Conservation (phyloP, 192 early-diverging fungal genomes). For the Helicostylum pulchrum region DNA sequence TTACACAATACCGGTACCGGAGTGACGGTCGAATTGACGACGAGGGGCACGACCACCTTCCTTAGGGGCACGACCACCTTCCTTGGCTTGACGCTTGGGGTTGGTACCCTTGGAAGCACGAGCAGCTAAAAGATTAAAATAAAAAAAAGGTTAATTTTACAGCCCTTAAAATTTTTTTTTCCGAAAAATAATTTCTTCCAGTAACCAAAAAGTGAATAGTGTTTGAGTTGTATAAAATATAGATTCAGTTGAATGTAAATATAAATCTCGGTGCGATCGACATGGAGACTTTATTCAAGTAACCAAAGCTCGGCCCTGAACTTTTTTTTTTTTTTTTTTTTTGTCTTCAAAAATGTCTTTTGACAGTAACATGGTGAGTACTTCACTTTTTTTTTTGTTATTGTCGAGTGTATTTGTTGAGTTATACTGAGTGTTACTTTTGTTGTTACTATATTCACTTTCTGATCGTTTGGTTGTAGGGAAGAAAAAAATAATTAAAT, state of each 20-base stretch:
- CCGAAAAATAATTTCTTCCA: no score
- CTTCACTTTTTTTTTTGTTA: not conserved
- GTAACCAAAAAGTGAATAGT: no score
- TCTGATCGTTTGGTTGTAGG: not conserved
- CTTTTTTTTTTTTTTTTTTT: not conserved
- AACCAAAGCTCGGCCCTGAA: no score
- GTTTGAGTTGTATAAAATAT: no score
- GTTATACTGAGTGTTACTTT: not conserved
- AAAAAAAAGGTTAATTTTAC: slow-evolving; percentile 4
- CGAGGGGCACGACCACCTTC: slow-evolving; percentile 45
- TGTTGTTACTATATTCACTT: not conserved
- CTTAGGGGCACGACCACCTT: slow-evolving; percentile 36
- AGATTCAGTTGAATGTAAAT: no score
- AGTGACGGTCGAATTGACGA: slow-evolving; percentile 85
- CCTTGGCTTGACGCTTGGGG: slow-evolving; percentile 34
- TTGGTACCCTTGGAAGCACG: slow-evolving; percentile 45
- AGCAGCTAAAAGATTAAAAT: slow-evolving; percentile 1
- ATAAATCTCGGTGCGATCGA: no score
- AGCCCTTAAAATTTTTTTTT: not conserved
- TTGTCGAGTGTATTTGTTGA: not conserved
- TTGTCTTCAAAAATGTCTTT: not conserved
- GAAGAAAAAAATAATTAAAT: not conserved
- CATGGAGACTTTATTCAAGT: no score
- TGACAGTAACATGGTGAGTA: not conserved
- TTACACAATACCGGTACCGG: slow-evolving; percentile 65